phyloP scores from a whole-genome alignment of 2,329 filamentous ascomycete species.

The Cucurbitaria berberidis region DNA sequence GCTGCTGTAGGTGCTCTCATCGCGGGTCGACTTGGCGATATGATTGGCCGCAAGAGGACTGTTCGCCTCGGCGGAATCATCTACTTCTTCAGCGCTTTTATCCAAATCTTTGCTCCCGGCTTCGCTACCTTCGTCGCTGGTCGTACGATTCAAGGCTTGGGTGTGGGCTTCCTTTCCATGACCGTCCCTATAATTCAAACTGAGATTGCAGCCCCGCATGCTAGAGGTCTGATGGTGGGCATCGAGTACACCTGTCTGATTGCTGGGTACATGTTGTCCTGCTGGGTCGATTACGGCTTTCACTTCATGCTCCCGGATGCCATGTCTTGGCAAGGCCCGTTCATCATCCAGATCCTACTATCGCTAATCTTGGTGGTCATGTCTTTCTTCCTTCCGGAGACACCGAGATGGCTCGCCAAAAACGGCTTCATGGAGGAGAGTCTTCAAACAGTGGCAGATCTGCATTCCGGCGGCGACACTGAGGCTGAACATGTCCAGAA shows the following conservation, averaged over 20 bases:
- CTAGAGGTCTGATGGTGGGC: constrained; percentile 49
- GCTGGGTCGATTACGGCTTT: constrained; percentile 50
- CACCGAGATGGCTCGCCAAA: constrained; percentile 51
- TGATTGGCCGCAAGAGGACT: constrained; percentile 47
- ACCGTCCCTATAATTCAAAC: constrained; percentile 48
- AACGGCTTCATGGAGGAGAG: constrained; percentile 51
- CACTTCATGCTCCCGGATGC: constrained; percentile 44
- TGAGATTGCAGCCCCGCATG: constrained; percentile 47
- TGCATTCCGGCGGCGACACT: constrained; percentile 47
- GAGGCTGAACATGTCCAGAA: constrained; percentile 45
- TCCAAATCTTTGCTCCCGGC: constrained; percentile 47
- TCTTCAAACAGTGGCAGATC: constrained; percentile 51
- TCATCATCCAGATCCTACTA: constrained; percentile 43
- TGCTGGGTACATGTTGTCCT: constrained; percentile 50
- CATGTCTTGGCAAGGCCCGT: constrained; percentile 44
- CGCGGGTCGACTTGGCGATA: constrained; percentile 46
- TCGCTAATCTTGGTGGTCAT: constrained; percentile 44
- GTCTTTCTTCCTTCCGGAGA: constrained; percentile 50
- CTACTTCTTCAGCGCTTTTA: constrained; percentile 48
- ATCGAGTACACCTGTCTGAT: constrained; percentile 50
- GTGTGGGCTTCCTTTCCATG: constrained; percentile 47
- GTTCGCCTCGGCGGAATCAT: constrained; percentile 47
- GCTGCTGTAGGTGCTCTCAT: constrained; percentile 46
- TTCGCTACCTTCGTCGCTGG: constrained; percentile 45
- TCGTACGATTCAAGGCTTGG: constrained; percentile 45